Conservation (phyloP, 2,329 filamentous ascomycete species). For the Beauveria sp. region DNA sequence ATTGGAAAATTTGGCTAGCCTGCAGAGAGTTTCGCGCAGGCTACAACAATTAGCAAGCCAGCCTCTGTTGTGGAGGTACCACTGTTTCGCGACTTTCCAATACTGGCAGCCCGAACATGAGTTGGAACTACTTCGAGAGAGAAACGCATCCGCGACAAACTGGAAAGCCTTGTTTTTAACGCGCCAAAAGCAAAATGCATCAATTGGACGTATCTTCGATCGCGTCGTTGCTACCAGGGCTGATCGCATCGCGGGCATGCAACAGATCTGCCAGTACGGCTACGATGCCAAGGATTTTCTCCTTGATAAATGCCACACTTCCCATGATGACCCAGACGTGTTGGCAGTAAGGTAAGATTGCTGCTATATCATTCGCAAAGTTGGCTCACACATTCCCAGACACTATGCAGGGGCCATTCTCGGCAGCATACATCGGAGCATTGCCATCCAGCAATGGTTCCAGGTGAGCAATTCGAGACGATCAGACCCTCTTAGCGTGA, state of each 20-base stretch:
- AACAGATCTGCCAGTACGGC: conserved; percentile 62
- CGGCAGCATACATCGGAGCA: conserved; percentile 70
- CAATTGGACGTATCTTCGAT: conserved; percentile 51
- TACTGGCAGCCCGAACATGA: conserved; percentile 67
- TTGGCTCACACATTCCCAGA: conserved; percentile 31
- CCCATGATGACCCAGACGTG: conserved; percentile 59
- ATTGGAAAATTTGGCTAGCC: conserved; percentile 39
- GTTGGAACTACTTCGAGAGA: conserved; percentile 47
- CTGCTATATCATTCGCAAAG: conserved; percentile 10
- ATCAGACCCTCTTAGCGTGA: conserved; percentile 29
- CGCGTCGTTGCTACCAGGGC: conserved; percentile 64
- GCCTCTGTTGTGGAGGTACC: conserved; percentile 69
- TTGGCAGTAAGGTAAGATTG: conserved; percentile 58
- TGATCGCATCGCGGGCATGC: conserved; percentile 60
- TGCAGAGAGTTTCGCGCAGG: conserved; percentile 52
- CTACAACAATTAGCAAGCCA: conserved; percentile 61
- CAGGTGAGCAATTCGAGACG: conserved; percentile 23
- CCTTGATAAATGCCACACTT: conserved; percentile 53
- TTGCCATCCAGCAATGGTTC: conserved; percentile 72
- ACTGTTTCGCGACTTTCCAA: conserved; percentile 61
- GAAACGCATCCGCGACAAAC: conserved; percentile 48
- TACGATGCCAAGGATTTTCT: conserved; percentile 88
- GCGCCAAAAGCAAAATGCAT: conserved; percentile 45
- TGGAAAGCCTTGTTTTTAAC: conserved; percentile 67
- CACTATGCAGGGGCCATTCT: conserved; percentile 71